Percentiles rank a stretch among this genome's conserved stretches.
These are phyloP conservation scores for Penicillium manginii DNA, from an alignment of 495 filamentous ascomycete species.

Conservation along the genomic window DNA sequence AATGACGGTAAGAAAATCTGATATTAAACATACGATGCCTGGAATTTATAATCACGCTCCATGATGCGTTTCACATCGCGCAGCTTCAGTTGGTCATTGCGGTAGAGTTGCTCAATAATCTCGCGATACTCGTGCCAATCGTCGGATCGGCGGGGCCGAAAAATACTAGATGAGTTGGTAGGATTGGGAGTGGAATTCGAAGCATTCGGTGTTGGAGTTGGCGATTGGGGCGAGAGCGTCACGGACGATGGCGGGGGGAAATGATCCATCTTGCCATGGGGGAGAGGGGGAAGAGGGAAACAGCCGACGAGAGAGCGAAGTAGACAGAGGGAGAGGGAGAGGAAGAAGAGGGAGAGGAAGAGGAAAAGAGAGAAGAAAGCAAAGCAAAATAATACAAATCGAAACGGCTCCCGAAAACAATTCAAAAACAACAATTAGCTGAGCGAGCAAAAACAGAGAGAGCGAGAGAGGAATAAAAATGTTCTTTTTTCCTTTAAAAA, in stretches of 20 bases:
- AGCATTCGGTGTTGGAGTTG: slow-evolving; percentile 15
- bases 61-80: slow-evolving; percentile 48
- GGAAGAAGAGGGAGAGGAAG: slow-evolving; percentile 7
- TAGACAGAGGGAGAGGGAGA: not conserved
- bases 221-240: slow-evolving; percentile 28
- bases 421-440: slow-evolving; percentile 4
- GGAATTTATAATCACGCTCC: slow-evolving; percentile 47
- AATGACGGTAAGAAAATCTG: not conserved
- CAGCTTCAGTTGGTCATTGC: slow-evolving; percentile 46
- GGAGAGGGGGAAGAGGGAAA: not conserved
- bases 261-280: slow-evolving; percentile 23
- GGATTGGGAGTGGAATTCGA: not conserved
- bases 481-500: not conserved
- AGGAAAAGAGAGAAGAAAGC: slow-evolving; percentile 12
- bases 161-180: slow-evolving; percentile 21
- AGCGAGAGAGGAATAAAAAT: too few relatives aligned
- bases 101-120: slow-evolving; percentile 46
- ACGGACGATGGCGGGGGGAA: slow-evolving; percentile 14
- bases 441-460: too few relatives aligned
- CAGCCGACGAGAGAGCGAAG: not conserved
- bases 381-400: slow-evolving; percentile 11
- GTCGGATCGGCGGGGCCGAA: slow-evolving; percentile 46
- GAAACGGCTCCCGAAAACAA: slow-evolving; percentile 1
- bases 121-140: slow-evolving; percentile 48
- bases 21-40: slow-evolving; percentile 40